Percentiles rank a stretch among this genome's conserved stretches.
Conservation (phyloP, 139 green algal genomes). For the Zygnema circumcarinatum region DNA sequence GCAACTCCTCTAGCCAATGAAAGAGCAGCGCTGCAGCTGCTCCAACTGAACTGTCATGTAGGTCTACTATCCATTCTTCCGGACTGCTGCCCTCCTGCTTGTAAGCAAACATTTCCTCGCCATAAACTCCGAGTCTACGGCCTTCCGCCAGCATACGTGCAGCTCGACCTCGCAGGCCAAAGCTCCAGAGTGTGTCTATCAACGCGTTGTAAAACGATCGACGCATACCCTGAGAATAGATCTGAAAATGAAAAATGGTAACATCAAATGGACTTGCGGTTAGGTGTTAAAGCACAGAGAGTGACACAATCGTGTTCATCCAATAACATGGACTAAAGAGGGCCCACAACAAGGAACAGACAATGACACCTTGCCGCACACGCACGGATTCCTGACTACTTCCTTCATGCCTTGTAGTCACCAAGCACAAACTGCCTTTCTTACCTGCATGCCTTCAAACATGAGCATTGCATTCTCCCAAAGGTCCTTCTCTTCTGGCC, state of each 20-base stretch:
- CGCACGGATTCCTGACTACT: no score
- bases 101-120: constrained; percentile 17
- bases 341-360: no score
- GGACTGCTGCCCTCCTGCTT: constrained; percentile 1
- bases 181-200: constrained; percentile 52
- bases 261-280: no score
- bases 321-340: no score
- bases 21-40: constrained; percentile 36
- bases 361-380: no score
- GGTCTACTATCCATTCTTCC: constrained; percentile 42
- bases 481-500: constrained; percentile 32
- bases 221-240: constrained; percentile 15
- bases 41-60: constrained; percentile 49
- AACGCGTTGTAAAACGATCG: constrained; percentile 60
- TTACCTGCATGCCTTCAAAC: constrained; percentile 33
- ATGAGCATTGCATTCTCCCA: constrained; percentile 54
- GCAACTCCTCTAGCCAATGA: constrained; percentile 45
- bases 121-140: constrained; percentile 17
- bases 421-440: no score
- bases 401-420: no score
- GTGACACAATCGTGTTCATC: no score
- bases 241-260: constrained; percentile 21
- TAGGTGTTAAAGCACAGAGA: no score
- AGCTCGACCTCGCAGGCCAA: constrained; percentile 41
- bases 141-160: constrained; percentile 30